Conservation (phyloP, 768 basidiomycete species). For the Lentinula boryana region DNA sequence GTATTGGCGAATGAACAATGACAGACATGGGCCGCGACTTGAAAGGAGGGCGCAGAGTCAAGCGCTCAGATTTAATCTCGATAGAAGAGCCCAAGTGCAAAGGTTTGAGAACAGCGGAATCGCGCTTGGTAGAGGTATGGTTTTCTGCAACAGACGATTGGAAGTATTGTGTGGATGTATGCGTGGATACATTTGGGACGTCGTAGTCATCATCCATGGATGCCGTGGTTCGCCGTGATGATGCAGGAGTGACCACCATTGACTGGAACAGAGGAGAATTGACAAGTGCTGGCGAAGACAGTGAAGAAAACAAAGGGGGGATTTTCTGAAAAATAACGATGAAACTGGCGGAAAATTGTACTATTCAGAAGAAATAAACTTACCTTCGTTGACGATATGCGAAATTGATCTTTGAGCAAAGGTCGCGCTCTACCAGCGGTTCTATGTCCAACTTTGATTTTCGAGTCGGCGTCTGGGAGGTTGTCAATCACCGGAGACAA, state of each 20-base stretch:
- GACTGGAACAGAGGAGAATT: not conserved
- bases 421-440: conserved; percentile 8
- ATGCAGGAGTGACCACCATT: not conserved
- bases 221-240: not conserved
- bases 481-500: not conserved
- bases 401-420: conserved; percentile 10
- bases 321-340: not conserved
- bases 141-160: not conserved
- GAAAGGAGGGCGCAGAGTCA: not conserved
- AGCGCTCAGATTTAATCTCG: not conserved
- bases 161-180: no score
- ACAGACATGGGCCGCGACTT: not conserved
- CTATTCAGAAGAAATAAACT: not conserved
- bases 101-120: not conserved
- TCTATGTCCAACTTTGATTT: not conserved
- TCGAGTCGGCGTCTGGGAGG: no score
- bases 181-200: not conserved
- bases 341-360: not conserved
- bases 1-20: not conserved
- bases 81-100: not conserved
- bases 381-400: conserved; percentile 12
- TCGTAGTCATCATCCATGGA: not conserved
- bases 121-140: not conserved
- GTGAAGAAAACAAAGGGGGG: not conserved
- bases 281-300: not conserved